Percentiles rank a stretch among this genome's conserved stretches.
These are phyloP conservation scores for Tausonia pullulans DNA, from an alignment of 1,284 basidiomycete genomes.

Conservation along the genomic window DNA sequence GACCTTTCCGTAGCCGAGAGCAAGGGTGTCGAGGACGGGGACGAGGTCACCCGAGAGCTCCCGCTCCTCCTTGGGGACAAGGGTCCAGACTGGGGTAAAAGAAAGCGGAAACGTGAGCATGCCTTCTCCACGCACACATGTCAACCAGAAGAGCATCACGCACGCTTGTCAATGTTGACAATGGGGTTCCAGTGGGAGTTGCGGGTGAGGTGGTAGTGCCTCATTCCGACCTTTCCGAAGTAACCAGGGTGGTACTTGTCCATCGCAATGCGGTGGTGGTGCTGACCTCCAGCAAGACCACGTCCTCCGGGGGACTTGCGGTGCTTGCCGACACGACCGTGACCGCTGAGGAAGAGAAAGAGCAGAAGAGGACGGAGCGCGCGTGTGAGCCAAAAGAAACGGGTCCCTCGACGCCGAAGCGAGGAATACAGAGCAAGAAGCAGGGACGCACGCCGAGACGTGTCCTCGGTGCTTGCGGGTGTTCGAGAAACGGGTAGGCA, in stretches of 20 bases:
- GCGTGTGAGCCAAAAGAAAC: neutral
- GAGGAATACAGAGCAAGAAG: constrained; percentile 26
- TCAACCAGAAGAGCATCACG: constrained; percentile 19
- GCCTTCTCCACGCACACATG: neutral
- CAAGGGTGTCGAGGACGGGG: constrained; percentile 17
- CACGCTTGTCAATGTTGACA: constrained; percentile 90
- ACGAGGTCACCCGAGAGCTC: constrained; percentile 28
- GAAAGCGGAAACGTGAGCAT: neutral
- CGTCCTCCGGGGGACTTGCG: constrained; percentile 99
- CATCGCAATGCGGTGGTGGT: constrained; percentile 78
- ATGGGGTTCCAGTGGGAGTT: constrained; percentile 84
- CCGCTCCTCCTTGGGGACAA: constrained; percentile 68
- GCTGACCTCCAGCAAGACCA: constrained; percentile 99
- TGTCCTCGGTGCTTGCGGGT: constrained; percentile 98
- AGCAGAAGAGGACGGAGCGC: neutral
- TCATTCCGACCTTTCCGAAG: constrained; percentile 99
- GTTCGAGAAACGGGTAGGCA: constrained; percentile 85
- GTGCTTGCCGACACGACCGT: constrained; percentile 99
- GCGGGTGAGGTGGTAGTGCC: constrained; percentile 90
- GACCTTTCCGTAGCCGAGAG: constrained; percentile 79
- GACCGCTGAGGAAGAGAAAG: constrained; percentile 42
- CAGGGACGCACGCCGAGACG: constrained; percentile 58
- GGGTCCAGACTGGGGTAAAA: constrained; percentile 45
- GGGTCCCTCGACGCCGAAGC: constrained; percentile 34
- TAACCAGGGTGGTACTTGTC: constrained; percentile 64